These are phyloP conservation scores for Erythrophleum fordii DNA, from an alignment of 306 rosid species.

Conservation along the genomic window DNA sequence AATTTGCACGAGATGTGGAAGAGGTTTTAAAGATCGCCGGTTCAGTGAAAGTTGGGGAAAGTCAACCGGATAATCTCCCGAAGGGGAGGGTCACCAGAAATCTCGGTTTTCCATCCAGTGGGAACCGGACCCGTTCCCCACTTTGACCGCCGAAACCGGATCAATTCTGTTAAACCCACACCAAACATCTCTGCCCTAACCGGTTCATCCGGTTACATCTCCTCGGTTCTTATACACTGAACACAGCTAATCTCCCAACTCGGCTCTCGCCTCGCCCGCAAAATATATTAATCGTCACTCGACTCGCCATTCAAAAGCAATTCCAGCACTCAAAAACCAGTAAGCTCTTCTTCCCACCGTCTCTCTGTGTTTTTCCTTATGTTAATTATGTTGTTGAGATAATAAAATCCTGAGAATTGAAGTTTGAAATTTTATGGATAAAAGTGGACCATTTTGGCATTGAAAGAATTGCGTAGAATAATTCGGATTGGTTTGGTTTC, in stretches of 20 bases:
- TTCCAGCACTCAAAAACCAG: constrained; percentile 46
- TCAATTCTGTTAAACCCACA: constrained; percentile 34
- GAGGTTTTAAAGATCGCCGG: background rate
- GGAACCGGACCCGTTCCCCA: constrained; percentile 49
- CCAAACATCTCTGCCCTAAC: constrained; percentile 58
- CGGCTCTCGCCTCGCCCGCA: constrained; percentile 57
- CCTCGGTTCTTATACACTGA: constrained; percentile 44
- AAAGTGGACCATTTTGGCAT: constrained; percentile 14
- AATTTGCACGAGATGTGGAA: too few species aligned
- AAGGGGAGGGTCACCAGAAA: constrained; percentile 44
- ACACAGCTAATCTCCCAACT: constrained; percentile 37
- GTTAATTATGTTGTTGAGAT: background rate
- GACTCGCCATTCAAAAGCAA: constrained; percentile 16
- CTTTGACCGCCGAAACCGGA: constrained; percentile 50
- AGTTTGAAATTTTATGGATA: background rate
- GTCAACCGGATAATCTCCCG: constrained; percentile 38
- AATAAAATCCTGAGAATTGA: background rate
- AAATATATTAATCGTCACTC: constrained; percentile 22
- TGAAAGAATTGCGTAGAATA: background rate
- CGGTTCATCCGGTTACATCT: constrained; percentile 63
- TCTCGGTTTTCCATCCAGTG: constrained; percentile 43
- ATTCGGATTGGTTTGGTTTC: constrained; percentile 26
- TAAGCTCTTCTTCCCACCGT: constrained; percentile 46
- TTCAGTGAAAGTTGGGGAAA: background rate
- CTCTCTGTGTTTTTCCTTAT: background rate